Conservation (phyloP, 1,284 basidiomycete species). For the Puccinia horiana region DNA sequence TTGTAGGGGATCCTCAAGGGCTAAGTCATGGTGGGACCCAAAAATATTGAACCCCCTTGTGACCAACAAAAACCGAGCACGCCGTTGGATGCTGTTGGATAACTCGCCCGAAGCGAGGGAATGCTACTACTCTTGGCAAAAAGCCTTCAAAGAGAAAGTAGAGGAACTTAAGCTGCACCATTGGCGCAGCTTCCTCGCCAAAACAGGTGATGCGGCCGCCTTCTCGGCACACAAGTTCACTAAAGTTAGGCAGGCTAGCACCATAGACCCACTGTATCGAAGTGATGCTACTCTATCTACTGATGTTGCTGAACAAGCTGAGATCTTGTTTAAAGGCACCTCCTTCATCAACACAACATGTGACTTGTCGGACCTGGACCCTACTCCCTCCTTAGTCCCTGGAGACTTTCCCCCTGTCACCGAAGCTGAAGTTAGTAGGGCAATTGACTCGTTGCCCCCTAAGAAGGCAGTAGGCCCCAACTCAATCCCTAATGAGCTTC, state of each 20-base stretch:
- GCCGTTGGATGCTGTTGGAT: neutral
- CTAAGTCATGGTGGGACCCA: slow-evolving; percentile 3
- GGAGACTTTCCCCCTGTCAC: slow-evolving; percentile 11
- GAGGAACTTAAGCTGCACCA: neutral
- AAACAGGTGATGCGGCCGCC: too few species aligned
- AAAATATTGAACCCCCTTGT: neutral
- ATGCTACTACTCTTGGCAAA: neutral
- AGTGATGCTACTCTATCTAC: neutral
- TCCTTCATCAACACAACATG: neutral
- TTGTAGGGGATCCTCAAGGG: neutral
- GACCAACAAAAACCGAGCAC: neutral
- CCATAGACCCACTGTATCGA: neutral
- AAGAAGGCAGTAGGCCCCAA: slow-evolving; percentile 19
- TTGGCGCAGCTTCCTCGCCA: slow-evolving; percentile 1
- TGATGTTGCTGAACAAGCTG: neutral
- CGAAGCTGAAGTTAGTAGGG: neutral
- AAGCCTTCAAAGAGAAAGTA: neutral
- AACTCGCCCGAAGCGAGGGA: neutral
- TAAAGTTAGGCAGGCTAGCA: neutral
- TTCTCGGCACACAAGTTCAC: neutral
- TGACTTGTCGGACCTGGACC: neutral
- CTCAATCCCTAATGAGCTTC: slow-evolving; percentile 11
- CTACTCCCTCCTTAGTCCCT: neutral
- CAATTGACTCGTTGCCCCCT: neutral
- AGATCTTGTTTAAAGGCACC: slow-evolving; percentile 17